Evolutionary conservation across 108 stramenopile species (phyloP).

Genomic region (Cylindrotheca closterium): DNA sequence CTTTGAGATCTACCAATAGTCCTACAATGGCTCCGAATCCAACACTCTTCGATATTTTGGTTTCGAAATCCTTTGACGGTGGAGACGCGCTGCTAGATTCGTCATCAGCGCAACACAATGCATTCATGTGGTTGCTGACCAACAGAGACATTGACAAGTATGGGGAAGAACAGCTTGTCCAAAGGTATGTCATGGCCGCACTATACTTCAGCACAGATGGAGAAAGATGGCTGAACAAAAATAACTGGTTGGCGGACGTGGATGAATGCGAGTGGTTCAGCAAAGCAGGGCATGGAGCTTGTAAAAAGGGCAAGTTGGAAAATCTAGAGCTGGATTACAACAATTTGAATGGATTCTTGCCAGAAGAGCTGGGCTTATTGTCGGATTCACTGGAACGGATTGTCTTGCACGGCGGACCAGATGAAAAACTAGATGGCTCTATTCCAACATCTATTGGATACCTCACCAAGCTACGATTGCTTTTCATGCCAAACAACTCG

Average conservation of each 20-base stretch:
- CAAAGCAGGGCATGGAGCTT: conserved; percentile 1
- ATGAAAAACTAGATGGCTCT: conserved; percentile 18
- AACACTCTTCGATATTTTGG: conserved; percentile 16
- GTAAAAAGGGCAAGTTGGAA: conserved; percentile 1
- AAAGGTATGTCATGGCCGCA: conserved; percentile 39
- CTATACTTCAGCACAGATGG: conserved; percentile 43
- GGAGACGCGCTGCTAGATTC: conserved; percentile 22
- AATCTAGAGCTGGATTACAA: conserved; percentile 31
- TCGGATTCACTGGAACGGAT: conserved; percentile 22
- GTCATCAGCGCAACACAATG: conserved; percentile 25
- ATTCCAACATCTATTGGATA: conserved; percentile 57
- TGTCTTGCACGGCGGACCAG: conserved; percentile 17
- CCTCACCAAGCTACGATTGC: conserved; percentile 30
- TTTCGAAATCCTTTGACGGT: conserved; percentile 23
- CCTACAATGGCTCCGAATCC: not conserved
- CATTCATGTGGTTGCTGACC: conserved; percentile 23
- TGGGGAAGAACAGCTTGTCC: conserved; percentile 10
- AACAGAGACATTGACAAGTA: conserved; percentile 6
- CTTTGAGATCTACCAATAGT: not conserved
- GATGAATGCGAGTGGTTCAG: conserved; percentile 39
- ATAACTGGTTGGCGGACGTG: conserved; percentile 19
- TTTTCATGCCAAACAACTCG: conserved; percentile 32
- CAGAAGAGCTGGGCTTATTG: conserved; percentile 28
- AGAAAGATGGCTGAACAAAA: conserved; percentile 33
- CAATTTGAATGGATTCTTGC: conserved; percentile 29